phyloP scores from a whole-genome alignment of 2,329 filamentous ascomycete species.

The Colletotrichum lentis region DNA sequence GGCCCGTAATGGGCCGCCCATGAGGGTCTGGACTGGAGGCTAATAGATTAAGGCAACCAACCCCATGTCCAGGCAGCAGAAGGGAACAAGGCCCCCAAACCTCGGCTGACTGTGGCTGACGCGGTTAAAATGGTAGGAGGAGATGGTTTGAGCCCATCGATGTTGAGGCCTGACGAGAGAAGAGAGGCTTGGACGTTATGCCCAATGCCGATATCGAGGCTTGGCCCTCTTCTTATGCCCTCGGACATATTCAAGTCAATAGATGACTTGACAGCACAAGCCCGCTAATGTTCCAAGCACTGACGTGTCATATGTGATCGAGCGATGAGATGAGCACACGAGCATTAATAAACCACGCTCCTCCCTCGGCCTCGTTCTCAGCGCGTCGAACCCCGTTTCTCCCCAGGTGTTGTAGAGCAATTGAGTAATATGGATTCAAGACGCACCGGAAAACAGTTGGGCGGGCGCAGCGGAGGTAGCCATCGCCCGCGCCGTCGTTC shows the following conservation, averaged over 20 bases:
- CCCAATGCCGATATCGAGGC: not conserved
- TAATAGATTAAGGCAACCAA: not conserved
- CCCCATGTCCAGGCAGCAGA: not conserved
- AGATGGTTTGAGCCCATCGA: not conserved
- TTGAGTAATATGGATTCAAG: not conserved
- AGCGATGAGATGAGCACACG: not conserved
- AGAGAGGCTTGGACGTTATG: not conserved
- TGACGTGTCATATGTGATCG: not conserved
- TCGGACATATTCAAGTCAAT: not conserved
- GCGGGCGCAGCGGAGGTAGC: not conserved
- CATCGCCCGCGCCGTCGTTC: not conserved
- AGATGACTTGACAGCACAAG: too few relatives aligned
- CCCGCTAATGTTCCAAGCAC: not conserved
- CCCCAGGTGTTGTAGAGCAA: not conserved
- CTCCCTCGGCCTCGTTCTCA: not conserved
- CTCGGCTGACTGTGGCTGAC: not conserved
- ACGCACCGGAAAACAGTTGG: not conserved
- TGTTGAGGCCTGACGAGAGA: not conserved
- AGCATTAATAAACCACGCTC: not conserved
- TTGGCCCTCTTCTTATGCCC: not conserved
- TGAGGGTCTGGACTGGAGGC: not conserved
- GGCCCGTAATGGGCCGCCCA: too few relatives aligned
- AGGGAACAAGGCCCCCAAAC: not conserved
- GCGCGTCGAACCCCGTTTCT: not conserved
- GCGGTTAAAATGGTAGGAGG: not conserved